Evolutionary conservation across 2,329 filamentous ascomycete species (phyloP), one percentile per base, ranked within the genome.

Genomic region (Exophiala lecanii-corni): DNA sequence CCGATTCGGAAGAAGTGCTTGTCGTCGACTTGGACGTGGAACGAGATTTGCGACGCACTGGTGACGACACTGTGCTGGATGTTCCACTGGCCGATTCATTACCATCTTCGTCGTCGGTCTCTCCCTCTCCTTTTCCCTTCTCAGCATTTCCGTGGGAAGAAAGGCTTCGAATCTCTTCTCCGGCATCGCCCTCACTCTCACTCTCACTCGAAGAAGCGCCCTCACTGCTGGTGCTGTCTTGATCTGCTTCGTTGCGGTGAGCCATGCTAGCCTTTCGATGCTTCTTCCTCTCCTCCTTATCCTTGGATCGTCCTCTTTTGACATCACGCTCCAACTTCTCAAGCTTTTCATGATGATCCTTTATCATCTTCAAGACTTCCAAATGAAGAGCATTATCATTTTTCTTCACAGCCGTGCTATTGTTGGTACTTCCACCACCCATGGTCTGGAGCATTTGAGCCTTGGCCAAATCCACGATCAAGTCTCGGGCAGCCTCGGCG

Each of bases 401-500:
- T 36, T 9, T 32, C 30, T 32, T 44, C 39, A 7, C 15, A 9
- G 13, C 15, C 6, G 10, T 10, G 12, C 15, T 7, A 18, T 17
- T 9, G 9, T 18, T 18, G 15, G 17, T 17, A 12, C 18, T 9
- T n/a, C 9, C 33, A 6, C 9, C 9, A 4, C 33, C 33, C 15
- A 19, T 19, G 9, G 42, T 46, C 17, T 46, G 42, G 18, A 25
- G 12, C 12, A 51, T 18, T 26, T 51, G 49, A 20, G 41, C 35
- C 30, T 30, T 49, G 12, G 49, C 45, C 6, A 51, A 39, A 28
- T 51, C 49, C 20, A 51, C 20, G 34, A 51, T 44, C 9, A 43
- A 49, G 4, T 51, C 49, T 26, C 38, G 26, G 4, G 49, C 45
- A 3, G 45, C 30, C 4, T 43, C 41, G 28, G 44, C 34, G 9